These are phyloP conservation scores for Pisolithus thermaeus DNA, from an alignment of 1,284 basidiomycete species.

Conservation along the genomic window DNA sequence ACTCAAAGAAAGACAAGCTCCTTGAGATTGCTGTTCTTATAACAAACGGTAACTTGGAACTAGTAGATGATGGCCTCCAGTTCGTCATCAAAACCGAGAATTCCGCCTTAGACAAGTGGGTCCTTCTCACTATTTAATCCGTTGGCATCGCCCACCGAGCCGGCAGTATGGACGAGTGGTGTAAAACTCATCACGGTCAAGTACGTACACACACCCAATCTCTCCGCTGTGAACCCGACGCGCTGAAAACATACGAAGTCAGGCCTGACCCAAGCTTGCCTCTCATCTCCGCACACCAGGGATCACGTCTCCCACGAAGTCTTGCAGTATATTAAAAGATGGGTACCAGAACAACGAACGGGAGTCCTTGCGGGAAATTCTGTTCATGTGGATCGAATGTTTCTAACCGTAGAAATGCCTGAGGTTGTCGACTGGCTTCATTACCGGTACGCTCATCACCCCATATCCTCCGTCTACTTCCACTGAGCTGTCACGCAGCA, in stretches of 20 bases:
- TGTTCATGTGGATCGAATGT: constrained; percentile 72
- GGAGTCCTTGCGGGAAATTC: constrained; percentile 78
- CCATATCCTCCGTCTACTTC: constrained; percentile 4
- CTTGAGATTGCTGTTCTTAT: constrained; percentile 79
- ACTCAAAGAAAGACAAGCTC: constrained; percentile 62
- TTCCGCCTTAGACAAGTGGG: constrained; percentile 55
- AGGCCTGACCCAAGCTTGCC: constrained; percentile 65
- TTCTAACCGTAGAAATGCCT: constrained; percentile 73
- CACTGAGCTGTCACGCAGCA: constrained; percentile 31
- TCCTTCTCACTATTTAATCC: background rate
- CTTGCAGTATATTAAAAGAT: constrained; percentile 65
- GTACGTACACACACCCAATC: constrained; percentile 28
- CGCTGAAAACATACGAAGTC: constrained; percentile 41
- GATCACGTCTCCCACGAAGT: constrained; percentile 54
- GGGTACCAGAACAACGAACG: constrained; percentile 56
- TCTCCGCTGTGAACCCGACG: background rate
- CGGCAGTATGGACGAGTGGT: constrained; percentile 72
- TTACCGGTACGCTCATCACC: constrained; percentile 51
- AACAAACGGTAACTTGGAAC: constrained; percentile 71
- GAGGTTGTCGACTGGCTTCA: constrained; percentile 69
- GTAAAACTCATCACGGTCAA: constrained; percentile 62
- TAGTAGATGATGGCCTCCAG: constrained; percentile 69
- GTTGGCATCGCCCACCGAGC: background rate
- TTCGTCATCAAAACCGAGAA: constrained; percentile 68
- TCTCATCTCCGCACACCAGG: constrained; percentile 53